These are phyloP conservation scores for Flaveria bidentis DNA, from an alignment of 129 eudicot species.

Conservation along the genomic window DNA sequence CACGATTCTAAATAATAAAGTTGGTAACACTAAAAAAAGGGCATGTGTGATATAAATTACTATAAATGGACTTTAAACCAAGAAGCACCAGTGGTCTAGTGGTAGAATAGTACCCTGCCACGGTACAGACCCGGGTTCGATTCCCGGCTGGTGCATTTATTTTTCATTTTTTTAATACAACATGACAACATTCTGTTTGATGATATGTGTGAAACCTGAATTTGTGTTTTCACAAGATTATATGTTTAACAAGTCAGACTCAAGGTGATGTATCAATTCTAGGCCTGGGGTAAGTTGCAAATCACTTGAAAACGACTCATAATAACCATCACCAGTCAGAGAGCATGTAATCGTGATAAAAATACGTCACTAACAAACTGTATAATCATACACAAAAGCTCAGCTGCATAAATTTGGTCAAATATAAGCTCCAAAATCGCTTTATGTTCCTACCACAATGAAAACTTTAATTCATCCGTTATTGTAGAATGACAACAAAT, in stretches of 20 bases:
- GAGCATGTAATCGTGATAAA: slow-evolving; percentile 3
- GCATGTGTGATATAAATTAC: too few relatives aligned
- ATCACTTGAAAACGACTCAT: not conserved
- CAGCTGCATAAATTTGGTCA: slow-evolving; percentile 17
- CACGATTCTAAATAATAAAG: too few relatives aligned
- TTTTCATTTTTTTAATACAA: not conserved
- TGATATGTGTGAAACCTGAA: too few relatives aligned
- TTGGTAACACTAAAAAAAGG: too few relatives aligned
- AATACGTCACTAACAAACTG: slow-evolving; percentile 19
- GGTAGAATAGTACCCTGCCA: slow-evolving; percentile 99
- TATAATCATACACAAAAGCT: slow-evolving; percentile 23
- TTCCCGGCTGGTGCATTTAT: slow-evolving; percentile 86
- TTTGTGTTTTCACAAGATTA: not conserved
- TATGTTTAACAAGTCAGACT: not conserved
- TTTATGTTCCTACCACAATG: slow-evolving; percentile 3
- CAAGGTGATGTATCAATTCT: not conserved
- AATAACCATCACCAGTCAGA: not conserved
- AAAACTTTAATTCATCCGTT: not conserved
- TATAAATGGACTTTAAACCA: too few relatives aligned
- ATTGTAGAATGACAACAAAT: not conserved
- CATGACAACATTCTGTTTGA: too few relatives aligned
- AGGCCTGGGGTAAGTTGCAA: not conserved
- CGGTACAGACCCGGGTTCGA: slow-evolving; percentile 99
- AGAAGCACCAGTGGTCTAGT: slow-evolving; percentile 96
- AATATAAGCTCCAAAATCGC: slow-evolving; percentile 19